A percentile compares a stretch with the other conserved stretches of the same genome.
phyloP scores from a whole-genome alignment of 768 basidiomycete species.

The Hirschioporus abietinus region DNA sequence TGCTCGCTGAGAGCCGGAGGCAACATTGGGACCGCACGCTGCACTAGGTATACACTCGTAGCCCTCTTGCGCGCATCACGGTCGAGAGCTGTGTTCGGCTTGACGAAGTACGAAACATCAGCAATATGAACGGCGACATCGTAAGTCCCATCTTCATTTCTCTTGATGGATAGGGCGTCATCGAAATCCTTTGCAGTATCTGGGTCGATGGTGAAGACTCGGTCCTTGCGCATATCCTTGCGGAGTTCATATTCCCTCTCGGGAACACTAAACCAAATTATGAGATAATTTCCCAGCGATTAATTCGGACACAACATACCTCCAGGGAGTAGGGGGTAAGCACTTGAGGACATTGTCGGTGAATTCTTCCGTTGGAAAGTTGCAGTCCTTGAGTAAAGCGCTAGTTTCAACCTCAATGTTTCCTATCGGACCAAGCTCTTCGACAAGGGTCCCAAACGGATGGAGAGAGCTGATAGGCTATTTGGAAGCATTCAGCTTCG shows the following conservation, averaged over 20 bases:
- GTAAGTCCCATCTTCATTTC: conserved; percentile 87
- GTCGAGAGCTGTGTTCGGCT: conserved; percentile 94
- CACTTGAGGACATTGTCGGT: conserved; percentile 93
- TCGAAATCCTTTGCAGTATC: conserved; percentile 87
- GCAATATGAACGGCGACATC: conserved; percentile 95
- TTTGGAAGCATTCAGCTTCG: conserved; percentile 17
- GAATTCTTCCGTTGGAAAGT: conserved; percentile 98
- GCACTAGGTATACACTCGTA: conserved; percentile 94
- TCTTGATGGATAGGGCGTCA: conserved; percentile 87
- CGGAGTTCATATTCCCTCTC: conserved; percentile 85
- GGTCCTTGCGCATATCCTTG: conserved; percentile 78
- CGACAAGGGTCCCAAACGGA: conserved; percentile 97
- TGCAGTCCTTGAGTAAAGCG: conserved; percentile 96
- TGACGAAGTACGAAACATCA: conserved; percentile 93
- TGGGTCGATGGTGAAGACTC: conserved; percentile 94
- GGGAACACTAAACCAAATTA: conserved; percentile 53
- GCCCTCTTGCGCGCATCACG: conserved; percentile 97
- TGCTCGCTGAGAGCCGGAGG: conserved; percentile 91
- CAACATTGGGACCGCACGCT: conserved; percentile 95
- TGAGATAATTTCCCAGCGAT: conserved; percentile 12
- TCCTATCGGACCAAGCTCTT: conserved; percentile 97
- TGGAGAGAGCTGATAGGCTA: conserved; percentile 94
- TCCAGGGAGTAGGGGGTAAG: conserved; percentile 93
- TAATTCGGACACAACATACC: conserved; percentile 41
- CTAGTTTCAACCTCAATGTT: conserved; percentile 98